Evolutionary conservation across 805 yeast genomes (phyloP).

Genomic region (Tetrapisispora namnaoensis): DNA sequence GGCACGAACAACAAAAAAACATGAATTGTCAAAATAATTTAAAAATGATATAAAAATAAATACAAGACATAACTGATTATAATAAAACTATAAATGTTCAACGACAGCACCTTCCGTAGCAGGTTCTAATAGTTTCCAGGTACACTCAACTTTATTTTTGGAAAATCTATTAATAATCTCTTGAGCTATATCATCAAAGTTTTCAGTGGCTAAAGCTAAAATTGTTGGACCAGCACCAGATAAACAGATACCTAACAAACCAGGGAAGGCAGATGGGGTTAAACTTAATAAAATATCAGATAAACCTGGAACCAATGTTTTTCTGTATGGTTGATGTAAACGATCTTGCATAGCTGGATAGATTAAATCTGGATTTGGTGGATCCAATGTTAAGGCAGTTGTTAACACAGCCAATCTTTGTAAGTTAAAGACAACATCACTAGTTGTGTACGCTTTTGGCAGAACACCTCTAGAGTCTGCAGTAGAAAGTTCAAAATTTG

Average conservation of each 20-base stretch:
- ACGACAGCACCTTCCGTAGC: slow-evolving; percentile 83
- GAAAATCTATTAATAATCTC: slow-evolving; percentile 64
- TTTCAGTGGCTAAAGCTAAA: slow-evolving; percentile 81
- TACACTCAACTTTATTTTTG: slow-evolving; percentile 56
- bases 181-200: slow-evolving; percentile 72
- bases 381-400: slow-evolving; percentile 76
- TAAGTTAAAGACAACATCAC: slow-evolving; percentile 83
- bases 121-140: slow-evolving; percentile 75
- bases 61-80: background rate
- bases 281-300: slow-evolving; percentile 68
- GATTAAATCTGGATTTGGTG: slow-evolving; percentile 74
- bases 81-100: slow-evolving; percentile 2
- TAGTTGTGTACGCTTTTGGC: slow-evolving; percentile 66
- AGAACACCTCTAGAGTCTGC: slow-evolving; percentile 85
- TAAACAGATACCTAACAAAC: slow-evolving; percentile 85
- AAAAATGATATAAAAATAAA: background rate
- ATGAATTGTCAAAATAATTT: background rate
- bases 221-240: slow-evolving; percentile 99
- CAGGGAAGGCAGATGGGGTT: slow-evolving; percentile 74
- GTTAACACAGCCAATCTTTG: slow-evolving; percentile 91
- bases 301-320: slow-evolving; percentile 84
- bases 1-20: background rate
- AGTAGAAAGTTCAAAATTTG: slow-evolving; percentile 89
- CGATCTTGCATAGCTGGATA: slow-evolving; percentile 95
- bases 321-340: slow-evolving; percentile 95